phyloP scores from a whole-genome alignment of 768 basidiomycete genomes.

The Pulveroboletus sp. region DNA sequence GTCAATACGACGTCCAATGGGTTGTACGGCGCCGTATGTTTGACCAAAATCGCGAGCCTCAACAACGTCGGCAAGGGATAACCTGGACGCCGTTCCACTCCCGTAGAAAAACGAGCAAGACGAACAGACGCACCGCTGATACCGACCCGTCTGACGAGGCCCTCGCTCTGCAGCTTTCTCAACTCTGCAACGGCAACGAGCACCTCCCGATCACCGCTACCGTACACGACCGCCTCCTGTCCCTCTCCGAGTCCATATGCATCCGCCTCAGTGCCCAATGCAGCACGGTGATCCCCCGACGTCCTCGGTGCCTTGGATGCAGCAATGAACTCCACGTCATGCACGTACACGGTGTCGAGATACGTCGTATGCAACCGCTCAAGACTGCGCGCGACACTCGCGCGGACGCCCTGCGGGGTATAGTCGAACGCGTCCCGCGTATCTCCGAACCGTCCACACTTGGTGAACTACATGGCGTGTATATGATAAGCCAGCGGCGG shows the following conservation, averaged over 20 bases:
- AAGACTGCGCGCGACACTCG: slow-evolving; percentile 65
- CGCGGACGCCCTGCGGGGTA: slow-evolving; percentile 59
- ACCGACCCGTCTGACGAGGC: slow-evolving; percentile 70
- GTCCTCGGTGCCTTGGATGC: slow-evolving; percentile 46
- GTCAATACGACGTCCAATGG: slow-evolving; percentile 79
- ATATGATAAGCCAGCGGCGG: neutral
- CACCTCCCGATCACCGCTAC: slow-evolving; percentile 70
- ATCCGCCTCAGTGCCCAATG: slow-evolving; percentile 50
- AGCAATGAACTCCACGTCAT: slow-evolving; percentile 81
- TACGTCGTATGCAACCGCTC: slow-evolving; percentile 70
- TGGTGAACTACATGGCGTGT: slow-evolving; percentile 62
- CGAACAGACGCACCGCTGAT: slow-evolving; percentile 69
- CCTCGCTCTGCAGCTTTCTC: slow-evolving; percentile 66
- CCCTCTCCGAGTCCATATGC: slow-evolving; percentile 66
- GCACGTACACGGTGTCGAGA: slow-evolving; percentile 78
- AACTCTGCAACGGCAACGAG: slow-evolving; percentile 68
- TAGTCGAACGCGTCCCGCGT: slow-evolving; percentile 65
- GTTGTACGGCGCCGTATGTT: slow-evolving; percentile 60
- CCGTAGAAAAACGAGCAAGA: no score
- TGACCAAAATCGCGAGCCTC: slow-evolving; percentile 73
- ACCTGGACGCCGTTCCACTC: slow-evolving; percentile 39
- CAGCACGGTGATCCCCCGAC: slow-evolving; percentile 55
- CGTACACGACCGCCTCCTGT: slow-evolving; percentile 54
- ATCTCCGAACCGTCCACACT: slow-evolving; percentile 76
- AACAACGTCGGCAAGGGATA: slow-evolving; percentile 83